A percentile compares a stretch with the other conserved stretches of the same genome.
These are phyloP conservation scores for Diaporthe capsici DNA, from an alignment of 2,329 filamentous ascomycete genomes.

Conservation along the genomic window DNA sequence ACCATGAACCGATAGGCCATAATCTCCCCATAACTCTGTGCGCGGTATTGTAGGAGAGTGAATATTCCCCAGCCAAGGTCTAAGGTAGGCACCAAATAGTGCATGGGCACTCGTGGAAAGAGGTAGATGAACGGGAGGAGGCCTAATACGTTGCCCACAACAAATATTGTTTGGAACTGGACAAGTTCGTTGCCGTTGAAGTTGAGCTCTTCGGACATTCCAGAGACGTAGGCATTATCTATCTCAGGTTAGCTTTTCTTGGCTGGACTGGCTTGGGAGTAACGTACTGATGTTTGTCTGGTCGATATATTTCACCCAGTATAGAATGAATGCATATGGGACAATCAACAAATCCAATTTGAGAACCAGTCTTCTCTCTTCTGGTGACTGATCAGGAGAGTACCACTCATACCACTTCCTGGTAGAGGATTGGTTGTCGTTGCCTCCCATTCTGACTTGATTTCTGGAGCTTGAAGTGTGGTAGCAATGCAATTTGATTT, in stretches of 20 bases:
- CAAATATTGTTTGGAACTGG: slow-evolving; percentile 46
- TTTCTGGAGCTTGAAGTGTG: not conserved
- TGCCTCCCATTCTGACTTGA: not conserved
- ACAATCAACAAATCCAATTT: slow-evolving; percentile 45
- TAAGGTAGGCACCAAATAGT: slow-evolving; percentile 46
- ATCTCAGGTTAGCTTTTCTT: not conserved
- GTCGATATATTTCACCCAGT: slow-evolving; percentile 46
- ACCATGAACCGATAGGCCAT: slow-evolving; percentile 42
- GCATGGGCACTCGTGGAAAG: slow-evolving; percentile 48
- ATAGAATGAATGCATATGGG: slow-evolving; percentile 44
- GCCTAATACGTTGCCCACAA: slow-evolving; percentile 45
- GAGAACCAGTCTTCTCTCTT: slow-evolving; percentile 43
- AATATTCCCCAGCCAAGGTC: slow-evolving; percentile 47
- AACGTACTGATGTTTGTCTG: slow-evolving; percentile 44
- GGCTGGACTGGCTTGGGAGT: not conserved
- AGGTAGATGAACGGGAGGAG: slow-evolving; percentile 47
- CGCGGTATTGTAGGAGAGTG: slow-evolving; percentile 46
- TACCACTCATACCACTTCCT: slow-evolving; percentile 45
- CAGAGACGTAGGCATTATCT: slow-evolving; percentile 43
- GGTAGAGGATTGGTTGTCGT: not conserved
- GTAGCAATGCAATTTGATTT: not conserved
- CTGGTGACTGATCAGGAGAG: slow-evolving; percentile 42
- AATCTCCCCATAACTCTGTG: slow-evolving; percentile 41
- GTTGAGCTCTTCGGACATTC: slow-evolving; percentile 38
- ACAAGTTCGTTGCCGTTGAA: slow-evolving; percentile 43